A percentile compares a stretch with the other conserved stretches of the same genome.
These are phyloP conservation scores for Xylaria hypoxylon DNA, from an alignment of 2,329 filamentous ascomycete genomes.

Conservation along the genomic window DNA sequence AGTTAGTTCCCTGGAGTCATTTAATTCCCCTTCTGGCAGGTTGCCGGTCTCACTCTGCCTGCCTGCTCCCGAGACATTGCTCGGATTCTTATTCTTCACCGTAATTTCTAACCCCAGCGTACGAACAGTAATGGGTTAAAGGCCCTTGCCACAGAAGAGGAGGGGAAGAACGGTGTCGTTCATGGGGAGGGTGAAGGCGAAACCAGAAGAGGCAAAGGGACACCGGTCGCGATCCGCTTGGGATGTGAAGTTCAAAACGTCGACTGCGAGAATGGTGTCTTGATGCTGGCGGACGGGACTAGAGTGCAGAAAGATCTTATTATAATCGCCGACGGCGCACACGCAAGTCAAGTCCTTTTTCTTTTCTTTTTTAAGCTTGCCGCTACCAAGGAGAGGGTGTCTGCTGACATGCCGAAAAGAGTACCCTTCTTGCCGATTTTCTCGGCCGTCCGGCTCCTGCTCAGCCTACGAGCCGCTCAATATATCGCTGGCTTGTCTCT, in stretches of 20 bases:
- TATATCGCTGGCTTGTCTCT: constrained; percentile 41
- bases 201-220: constrained; percentile 28
- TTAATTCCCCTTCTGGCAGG: too few relatives aligned
- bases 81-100: too few relatives aligned
- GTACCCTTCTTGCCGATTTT: constrained; percentile 34
- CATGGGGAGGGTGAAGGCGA: background rate
- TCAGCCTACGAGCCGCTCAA: constrained; percentile 38
- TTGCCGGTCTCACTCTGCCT: too few relatives aligned
- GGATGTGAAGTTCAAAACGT: constrained; percentile 30
- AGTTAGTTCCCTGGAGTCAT: too few relatives aligned
- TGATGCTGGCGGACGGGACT: constrained; percentile 52
- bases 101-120: too few relatives aligned
- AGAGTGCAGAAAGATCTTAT: constrained; percentile 54
- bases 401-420: constrained; percentile 31
- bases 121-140: constrained; percentile 51
- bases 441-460: constrained; percentile 25
- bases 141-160: constrained; percentile 51
- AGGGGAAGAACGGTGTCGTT: constrained; percentile 43
- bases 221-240: constrained; percentile 25
- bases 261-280: constrained; percentile 76
- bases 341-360: constrained; percentile 39
- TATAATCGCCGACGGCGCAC: constrained; percentile 60
- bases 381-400: background rate
- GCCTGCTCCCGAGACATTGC: too few relatives aligned
- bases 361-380: background rate